phyloP scores from a whole-genome alignment of 768 basidiomycete species.

The Psilocybe azurescens region DNA sequence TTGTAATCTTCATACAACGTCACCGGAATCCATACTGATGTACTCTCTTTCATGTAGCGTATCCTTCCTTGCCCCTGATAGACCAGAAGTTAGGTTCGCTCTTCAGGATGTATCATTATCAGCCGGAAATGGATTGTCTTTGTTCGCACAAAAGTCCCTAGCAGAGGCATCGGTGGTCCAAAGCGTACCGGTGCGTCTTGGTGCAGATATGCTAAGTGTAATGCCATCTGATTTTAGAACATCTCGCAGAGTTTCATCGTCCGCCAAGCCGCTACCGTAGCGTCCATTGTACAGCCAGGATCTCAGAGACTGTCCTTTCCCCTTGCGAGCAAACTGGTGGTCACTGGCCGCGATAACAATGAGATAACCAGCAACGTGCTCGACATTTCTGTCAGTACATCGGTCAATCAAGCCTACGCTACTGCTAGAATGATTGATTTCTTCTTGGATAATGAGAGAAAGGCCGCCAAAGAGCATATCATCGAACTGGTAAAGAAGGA shows the following conservation, averaged over 20 bases:
- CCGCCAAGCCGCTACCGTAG: slow-evolving; percentile 29
- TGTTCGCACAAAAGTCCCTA: slow-evolving; percentile 12
- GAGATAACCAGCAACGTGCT: slow-evolving; percentile 49
- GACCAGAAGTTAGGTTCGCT: slow-evolving; percentile 10
- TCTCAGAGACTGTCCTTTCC: slow-evolving; percentile 37
- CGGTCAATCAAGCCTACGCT: slow-evolving; percentile 52
- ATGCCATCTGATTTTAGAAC: neutral
- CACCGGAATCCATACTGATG: neutral
- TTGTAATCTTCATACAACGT: neutral
- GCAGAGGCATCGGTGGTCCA: slow-evolving; percentile 13
- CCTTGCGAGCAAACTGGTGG: slow-evolving; percentile 44
- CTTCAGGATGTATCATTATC: slow-evolving; percentile 15
- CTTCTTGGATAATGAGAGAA: slow-evolving; percentile 50
- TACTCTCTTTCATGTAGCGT: neutral
- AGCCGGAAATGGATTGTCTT: slow-evolving; percentile 14
- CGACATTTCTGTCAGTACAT: slow-evolving; percentile 50
- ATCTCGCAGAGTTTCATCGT: slow-evolving; percentile 33
- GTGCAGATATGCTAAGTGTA: no score
- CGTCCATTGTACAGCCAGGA: slow-evolving; percentile 33
- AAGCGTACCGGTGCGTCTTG: slow-evolving; percentile 13
- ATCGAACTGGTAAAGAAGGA: slow-evolving; percentile 35
- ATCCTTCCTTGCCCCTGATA: slow-evolving; percentile 17
- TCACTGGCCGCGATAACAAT: slow-evolving; percentile 41
- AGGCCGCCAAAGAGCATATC: slow-evolving; percentile 44
- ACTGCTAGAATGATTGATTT: slow-evolving; percentile 56